phyloP scores from a whole-genome alignment of 371 early-diverging fungal species.

The Parasitella parasitica region DNA sequence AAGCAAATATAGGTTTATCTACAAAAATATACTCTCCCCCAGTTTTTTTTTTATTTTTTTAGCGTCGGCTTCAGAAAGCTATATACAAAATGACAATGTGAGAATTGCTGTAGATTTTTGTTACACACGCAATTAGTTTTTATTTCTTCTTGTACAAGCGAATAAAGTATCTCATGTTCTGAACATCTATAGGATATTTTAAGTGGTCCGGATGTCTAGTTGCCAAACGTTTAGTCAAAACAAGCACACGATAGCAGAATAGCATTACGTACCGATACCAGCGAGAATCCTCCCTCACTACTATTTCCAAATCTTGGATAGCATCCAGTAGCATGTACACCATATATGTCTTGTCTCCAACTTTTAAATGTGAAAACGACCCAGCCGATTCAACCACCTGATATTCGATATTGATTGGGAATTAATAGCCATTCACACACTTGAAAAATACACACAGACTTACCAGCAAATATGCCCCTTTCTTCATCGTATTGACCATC shows the following conservation, averaged over 20 bases:
- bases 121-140: background rate
- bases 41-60: background rate
- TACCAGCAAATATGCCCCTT: conserved; percentile 74
- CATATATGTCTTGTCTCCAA: conserved; percentile 82
- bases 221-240: background rate
- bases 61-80: background rate
- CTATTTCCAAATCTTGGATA: conserved; percentile 67
- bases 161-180: conserved; percentile 91
- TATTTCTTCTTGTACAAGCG: conserved; percentile 69
- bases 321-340: conserved; percentile 85
- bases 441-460: conserved; percentile 6
- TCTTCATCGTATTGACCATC: conserved; percentile 64
- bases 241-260: background rate
- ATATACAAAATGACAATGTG: conserved; percentile 3
- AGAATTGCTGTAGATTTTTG: background rate
- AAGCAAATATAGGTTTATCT: conserved; percentile 9
- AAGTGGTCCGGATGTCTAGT: conserved; percentile 57
- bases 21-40: conserved; percentile 1
- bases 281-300: conserved; percentile 67
- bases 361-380: conserved; percentile 84
- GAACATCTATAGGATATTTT: conserved; percentile 75
- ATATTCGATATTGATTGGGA: background rate
- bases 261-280: conserved; percentile 77
- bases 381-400: conserved; percentile 91
- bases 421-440: conserved; percentile 6